Evolutionary conservation across 1,284 basidiomycete species (phyloP).

Genomic region (Fomitopsis betulina): DNA sequence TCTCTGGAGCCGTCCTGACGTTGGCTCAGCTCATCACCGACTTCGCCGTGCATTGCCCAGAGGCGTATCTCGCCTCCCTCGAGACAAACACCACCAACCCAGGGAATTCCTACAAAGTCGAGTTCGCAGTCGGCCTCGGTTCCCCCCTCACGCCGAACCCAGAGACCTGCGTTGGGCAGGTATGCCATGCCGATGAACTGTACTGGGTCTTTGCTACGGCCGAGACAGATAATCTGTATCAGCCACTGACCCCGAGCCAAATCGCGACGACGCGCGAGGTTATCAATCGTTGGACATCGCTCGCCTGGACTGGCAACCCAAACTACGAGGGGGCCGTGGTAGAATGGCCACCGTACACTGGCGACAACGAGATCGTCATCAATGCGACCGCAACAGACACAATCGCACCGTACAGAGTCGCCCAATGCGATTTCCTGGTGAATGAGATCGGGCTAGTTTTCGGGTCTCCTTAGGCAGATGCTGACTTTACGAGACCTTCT

Average conservation of each 20-base stretch:
- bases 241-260: conserved; percentile 8
- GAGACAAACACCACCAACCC: conserved; percentile 12
- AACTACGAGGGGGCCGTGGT: conserved; percentile 11
- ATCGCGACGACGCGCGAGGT: conserved; percentile 11
- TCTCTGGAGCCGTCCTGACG: conserved; percentile 9
- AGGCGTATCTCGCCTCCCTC: conserved; percentile 10
- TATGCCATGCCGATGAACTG: conserved; percentile 13
- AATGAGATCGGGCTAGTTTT: conserved; percentile 9
- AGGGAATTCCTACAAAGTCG: conserved; percentile 11
- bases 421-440: conserved; percentile 10
- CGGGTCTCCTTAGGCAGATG: conserved; percentile 1
- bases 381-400: conserved; percentile 4
- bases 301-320: conserved; percentile 11
- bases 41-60: conserved; percentile 10
- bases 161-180: conserved; percentile 10
- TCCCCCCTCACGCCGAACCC: conserved; percentile 12
- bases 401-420: conserved; percentile 9
- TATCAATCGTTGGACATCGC: conserved; percentile 11
- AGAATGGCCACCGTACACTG: conserved; percentile 10
- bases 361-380: conserved; percentile 11
- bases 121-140: conserved; percentile 8
- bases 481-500: too few species aligned
- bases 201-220: conserved; percentile 15
- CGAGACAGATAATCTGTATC: conserved; percentile 12
- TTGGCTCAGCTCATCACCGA: conserved; percentile 11